Evolutionary conservation across 768 basidiomycete species (phyloP).

Genomic region (Boletus insuetus): DNA sequence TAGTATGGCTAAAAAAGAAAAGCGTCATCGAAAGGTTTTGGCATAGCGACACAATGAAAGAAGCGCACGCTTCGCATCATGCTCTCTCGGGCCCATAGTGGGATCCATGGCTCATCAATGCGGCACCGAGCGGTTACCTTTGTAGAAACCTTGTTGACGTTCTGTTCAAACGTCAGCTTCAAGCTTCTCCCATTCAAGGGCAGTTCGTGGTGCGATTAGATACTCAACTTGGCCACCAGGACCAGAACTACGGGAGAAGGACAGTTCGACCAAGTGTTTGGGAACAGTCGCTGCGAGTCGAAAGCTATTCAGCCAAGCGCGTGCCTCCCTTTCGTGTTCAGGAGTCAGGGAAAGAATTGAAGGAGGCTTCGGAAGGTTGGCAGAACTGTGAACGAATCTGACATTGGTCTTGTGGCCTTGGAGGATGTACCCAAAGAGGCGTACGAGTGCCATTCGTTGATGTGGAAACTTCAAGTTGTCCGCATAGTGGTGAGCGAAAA

Average conservation of each 20-base stretch:
- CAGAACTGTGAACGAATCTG: conserved; percentile 26
- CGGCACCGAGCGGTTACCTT: conserved; percentile 67
- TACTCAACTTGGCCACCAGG: conserved; percentile 75
- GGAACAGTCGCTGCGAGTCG: conserved; percentile 23
- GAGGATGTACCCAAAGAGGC: not conserved
- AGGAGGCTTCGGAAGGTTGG: conserved; percentile 46
- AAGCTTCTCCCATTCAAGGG: not conserved
- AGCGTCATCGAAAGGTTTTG: not conserved
- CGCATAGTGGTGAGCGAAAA: not conserved
- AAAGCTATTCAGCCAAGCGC: conserved; percentile 54
- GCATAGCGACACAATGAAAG: not conserved
- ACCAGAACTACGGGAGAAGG: conserved; percentile 77
- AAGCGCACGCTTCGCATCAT: conserved; percentile 49
- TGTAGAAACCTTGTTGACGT: conserved; percentile 89
- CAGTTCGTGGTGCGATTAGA: not conserved
- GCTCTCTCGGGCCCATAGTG: conserved; percentile 54
- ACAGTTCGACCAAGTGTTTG: conserved; percentile 48
- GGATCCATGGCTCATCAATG: conserved; percentile 63
- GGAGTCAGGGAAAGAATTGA: conserved; percentile 33
- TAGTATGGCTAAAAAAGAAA: conserved; percentile 51
- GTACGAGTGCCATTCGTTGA: not conserved
- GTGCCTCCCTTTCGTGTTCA: conserved; percentile 46
- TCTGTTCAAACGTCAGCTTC: conserved; percentile 40
- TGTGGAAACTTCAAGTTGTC: too few relatives aligned
- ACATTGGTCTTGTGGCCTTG: not conserved